Base-by-base conservation (phyloP, 1,284 basidiomycete species). In the Heterobasidion annosum region DNA sequence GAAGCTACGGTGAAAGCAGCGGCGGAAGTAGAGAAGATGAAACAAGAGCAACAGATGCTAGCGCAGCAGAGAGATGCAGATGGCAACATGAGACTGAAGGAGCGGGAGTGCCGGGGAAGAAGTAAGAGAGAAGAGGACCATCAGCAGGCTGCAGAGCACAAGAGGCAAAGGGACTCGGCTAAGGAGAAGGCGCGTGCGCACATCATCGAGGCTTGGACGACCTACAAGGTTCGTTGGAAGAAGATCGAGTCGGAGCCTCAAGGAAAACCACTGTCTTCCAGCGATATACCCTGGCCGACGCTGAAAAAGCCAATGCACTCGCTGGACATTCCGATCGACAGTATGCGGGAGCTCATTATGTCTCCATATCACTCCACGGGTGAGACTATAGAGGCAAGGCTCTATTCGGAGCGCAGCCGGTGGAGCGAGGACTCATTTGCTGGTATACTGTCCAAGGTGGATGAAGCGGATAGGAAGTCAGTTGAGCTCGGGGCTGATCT, bases 241-340 rank as follows among this genome's bases (percentile, higher is more conserved):
- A 66, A 66, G 49, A 67, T 85, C 57, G 71, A 75, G 32, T 67
- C 72, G 13, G 5, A 25, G 25, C 25, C 5, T 25, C 18, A 32
- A 15, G 15, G 25, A 7, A 63, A 67, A 25, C 25, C 25, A 32
- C 70, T 88, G 51, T 69, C 70, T 1, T 89, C 89, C 70, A 66
- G 70, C 44, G 72, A 73, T 50, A 77, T 88, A 50, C 86, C 87
- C n/a, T 90, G 87, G 88, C 87, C 87, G 37, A 61, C 80, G 58
- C 64, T 76, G 50, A 59, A 61, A 9, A 62, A 65, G 18, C 79
- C 82, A 19, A 62, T 60, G 16, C 64, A 62, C 40, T 67, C 72
- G 2, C 75, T 73, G 35, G 78, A 79, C 48, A 73, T 90, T 54
- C 75, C 74, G 8, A 65, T 75, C 4, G 25, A 5, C 25, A 25